These are phyloP conservation scores for Dendrostoma leiphaemia DNA, from an alignment of 2,329 filamentous ascomycete genomes.

Conservation along the genomic window DNA sequence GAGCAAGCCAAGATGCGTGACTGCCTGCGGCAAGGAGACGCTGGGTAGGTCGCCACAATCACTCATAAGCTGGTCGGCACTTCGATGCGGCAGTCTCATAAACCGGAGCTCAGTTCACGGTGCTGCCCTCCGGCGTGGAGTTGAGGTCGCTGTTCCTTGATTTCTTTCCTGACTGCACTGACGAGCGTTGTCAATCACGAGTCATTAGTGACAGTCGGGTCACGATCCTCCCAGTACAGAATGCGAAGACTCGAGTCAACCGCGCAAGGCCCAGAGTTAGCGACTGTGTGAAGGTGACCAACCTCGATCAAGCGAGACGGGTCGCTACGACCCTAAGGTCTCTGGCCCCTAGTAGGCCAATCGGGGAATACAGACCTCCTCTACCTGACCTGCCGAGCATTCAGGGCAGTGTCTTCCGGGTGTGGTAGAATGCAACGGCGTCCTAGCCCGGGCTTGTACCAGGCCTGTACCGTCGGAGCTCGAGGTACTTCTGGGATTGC, in stretches of 20 bases:
- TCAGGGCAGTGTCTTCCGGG: neutral
- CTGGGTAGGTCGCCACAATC: neutral
- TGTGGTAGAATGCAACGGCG: neutral
- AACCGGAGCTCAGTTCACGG: neutral
- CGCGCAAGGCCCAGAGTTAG: conserved; percentile 5
- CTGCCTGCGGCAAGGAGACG: neutral
- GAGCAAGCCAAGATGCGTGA: neutral
- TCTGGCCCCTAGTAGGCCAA: conserved; percentile 2
- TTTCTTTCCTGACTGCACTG: neutral
- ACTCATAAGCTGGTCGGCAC: conserved; percentile 1
- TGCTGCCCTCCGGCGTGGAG: neutral
- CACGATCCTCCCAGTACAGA: conserved; percentile 7
- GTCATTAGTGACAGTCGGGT: conserved; percentile 1
- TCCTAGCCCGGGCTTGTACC: conserved; percentile 5
- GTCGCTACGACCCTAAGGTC: conserved; percentile 8
- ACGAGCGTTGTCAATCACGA: neutral
- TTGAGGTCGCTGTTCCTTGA: too few species aligned
- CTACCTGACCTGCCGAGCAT: neutral
- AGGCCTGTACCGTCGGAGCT: conserved; percentile 1
- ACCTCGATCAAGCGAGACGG: conserved; percentile 12
- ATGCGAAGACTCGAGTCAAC: conserved; percentile 13
- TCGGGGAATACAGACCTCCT: conserved; percentile 11
- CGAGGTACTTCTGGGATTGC: conserved; percentile 7
- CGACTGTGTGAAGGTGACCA: conserved; percentile 3
- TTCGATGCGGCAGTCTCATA: neutral